phyloP scores from a whole-genome alignment of 345 rosid species.

The Kandelia obovata region DNA sequence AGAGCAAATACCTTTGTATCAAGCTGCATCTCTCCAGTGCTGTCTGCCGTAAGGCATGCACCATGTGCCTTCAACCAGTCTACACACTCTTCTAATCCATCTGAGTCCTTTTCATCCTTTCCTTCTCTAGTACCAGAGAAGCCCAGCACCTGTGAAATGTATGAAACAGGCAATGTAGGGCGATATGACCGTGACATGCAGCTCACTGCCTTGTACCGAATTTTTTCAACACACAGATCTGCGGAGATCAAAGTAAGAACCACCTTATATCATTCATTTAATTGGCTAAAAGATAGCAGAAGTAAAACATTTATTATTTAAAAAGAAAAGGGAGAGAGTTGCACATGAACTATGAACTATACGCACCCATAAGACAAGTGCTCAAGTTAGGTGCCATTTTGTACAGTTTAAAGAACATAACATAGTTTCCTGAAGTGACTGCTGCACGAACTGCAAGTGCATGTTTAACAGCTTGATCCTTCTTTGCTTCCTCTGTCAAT shows the following conservation, averaged over 20 bases:
- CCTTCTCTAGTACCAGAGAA: constrained; percentile 51
- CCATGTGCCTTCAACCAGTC: constrained; percentile 96
- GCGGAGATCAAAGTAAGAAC: constrained; percentile 16
- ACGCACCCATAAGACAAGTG: constrained; percentile 85
- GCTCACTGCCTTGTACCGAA: constrained; percentile 86
- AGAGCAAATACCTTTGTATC: constrained; percentile 63
- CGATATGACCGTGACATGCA: constrained; percentile 90
- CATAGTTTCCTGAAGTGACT: constrained; percentile 87
- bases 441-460: constrained; percentile 96
- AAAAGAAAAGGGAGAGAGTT: neutral
- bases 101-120: constrained; percentile 48
- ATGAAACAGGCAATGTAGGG: constrained; percentile 74
- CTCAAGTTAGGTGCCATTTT: constrained; percentile 87
- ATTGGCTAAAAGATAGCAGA: neutral
- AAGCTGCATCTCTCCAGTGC: constrained; percentile 65
- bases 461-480: constrained; percentile 79
- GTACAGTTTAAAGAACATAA: constrained; percentile 79
- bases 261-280: neutral
- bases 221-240: constrained; percentile 91
- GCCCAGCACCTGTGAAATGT: constrained; percentile 70
- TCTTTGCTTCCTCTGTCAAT: constrained; percentile 66
- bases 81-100: constrained; percentile 63
- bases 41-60: constrained; percentile 56
- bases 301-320: neutral
- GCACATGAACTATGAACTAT: neutral